Evolutionary conservation across 805 yeast genomes (phyloP).

Genomic region (Candida wancherniae): DNA sequence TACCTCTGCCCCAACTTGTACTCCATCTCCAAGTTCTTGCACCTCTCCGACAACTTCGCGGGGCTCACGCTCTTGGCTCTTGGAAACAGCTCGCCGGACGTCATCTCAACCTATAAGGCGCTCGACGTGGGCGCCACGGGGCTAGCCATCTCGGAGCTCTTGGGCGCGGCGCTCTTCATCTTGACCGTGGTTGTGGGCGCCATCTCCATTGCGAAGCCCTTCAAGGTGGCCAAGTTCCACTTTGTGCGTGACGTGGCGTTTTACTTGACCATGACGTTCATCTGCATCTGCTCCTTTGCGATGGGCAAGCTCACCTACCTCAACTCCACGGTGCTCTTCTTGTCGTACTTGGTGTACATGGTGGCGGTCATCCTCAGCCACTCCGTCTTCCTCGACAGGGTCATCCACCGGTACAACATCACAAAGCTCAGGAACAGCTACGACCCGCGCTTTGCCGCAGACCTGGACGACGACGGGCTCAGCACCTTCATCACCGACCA

Average conservation of each 20-base stretch:
- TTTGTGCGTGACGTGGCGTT: slow-evolving; percentile 61
- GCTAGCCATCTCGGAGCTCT: slow-evolving; percentile 82
- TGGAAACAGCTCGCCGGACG: slow-evolving; percentile 92
- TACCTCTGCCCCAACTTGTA: slow-evolving; percentile 75
- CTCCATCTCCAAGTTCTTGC: slow-evolving; percentile 54
- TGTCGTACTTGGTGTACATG: slow-evolving; percentile 57
- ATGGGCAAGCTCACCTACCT: slow-evolving; percentile 51
- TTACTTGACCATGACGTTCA: slow-evolving; percentile 46
- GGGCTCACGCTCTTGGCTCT: slow-evolving; percentile 86
- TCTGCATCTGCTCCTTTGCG: slow-evolving; percentile 48
- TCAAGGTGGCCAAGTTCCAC: slow-evolving; percentile 44
- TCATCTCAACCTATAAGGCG: slow-evolving; percentile 79
- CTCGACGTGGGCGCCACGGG: slow-evolving; percentile 66
- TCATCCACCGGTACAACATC: slow-evolving; percentile 5
- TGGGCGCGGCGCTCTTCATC: slow-evolving; percentile 86
- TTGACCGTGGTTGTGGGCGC: slow-evolving; percentile 75
- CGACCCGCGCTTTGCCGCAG: slow-evolving; percentile 5
- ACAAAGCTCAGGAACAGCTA: slow-evolving; percentile 13
- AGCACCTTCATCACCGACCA: slow-evolving; percentile 5
- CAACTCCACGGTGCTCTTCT: slow-evolving; percentile 56
- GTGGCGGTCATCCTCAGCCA: slow-evolving; percentile 32
- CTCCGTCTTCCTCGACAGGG: slow-evolving; percentile 9
- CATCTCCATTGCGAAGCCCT: slow-evolving; percentile 66
- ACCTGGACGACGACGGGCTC: slow-evolving; percentile 1
- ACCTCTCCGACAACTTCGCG: slow-evolving; percentile 69